Base-by-base conservation (phyloP, 352 stramenopile species). In the Pythium plurisporium region DNA sequence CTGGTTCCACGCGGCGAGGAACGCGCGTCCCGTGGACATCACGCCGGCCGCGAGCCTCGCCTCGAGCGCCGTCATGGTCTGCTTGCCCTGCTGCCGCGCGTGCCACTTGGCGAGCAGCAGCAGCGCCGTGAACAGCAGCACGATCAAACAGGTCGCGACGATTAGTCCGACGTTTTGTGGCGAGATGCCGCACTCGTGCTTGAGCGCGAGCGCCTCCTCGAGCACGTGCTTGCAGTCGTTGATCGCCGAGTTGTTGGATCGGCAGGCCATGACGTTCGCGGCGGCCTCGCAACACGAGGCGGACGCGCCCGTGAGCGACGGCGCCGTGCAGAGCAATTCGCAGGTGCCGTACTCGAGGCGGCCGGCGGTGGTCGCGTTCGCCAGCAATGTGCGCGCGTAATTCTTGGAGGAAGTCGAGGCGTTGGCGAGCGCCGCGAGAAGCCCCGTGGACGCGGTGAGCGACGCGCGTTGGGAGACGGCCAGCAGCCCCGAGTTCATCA, bases 401-500 rank as follows among this genome's bases (percentile, higher is more conserved):
- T 22, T 10, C 41, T 44, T 19, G 8, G 51, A 30, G 20, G 26
- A 20, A 3, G 30, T 30, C 30, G 41, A 53, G 11, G 30, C 53
- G 53, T 53, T 46, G 22, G n/a, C 40, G 31, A 64, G 56, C 26
- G 56, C 46, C 20, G 36, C 36, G 20, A 34, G 23, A 26, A 64
- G 56, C 20, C 38, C 56, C 5, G 26, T 19, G 19, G 47, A 86
- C 57, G 60, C 74, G 31, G 19, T 29, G 10, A n/a, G 12, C 14
- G 36, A 23, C 38, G 37, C 9, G 11, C 20, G 22, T 29, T 45
- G 41, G 3, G 53, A 29, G 41, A 45, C 33, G 36, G 36, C 26
- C 23, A 57, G 83, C 45, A 88, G 69, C 40, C 77, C 77, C 17
- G 75, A 76, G 62, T 88, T 86, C 73, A 86, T 86, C 50, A 88